Conservation (phyloP, 306 rosid species). For the Pyrus bretschneideri region DNA sequence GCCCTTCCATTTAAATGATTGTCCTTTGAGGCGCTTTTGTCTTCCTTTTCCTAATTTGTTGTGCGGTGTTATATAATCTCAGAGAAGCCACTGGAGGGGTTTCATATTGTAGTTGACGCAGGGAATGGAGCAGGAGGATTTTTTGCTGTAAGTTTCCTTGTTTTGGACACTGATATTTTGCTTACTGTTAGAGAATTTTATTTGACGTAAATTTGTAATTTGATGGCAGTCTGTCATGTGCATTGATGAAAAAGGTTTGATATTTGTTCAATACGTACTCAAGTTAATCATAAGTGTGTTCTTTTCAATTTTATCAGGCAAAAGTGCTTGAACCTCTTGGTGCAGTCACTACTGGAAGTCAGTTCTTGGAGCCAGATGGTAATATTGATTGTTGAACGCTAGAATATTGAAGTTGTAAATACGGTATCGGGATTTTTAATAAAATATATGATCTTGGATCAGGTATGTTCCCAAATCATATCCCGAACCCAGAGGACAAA, state of each 20-base stretch:
- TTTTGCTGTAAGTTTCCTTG: slow-evolving; percentile 54
- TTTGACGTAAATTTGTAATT: neutral
- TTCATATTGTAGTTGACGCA: slow-evolving; percentile 91
- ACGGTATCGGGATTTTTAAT: neutral
- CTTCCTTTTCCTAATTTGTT: neutral
- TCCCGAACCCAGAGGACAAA: slow-evolving; percentile 97
- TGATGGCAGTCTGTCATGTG: neutral
- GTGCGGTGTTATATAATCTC: slow-evolving; percentile 17
- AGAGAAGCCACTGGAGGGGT: slow-evolving; percentile 93
- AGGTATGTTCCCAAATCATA: slow-evolving; percentile 97
- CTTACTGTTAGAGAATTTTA: neutral
- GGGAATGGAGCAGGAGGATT: slow-evolving; percentile 98
- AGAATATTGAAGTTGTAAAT: slow-evolving; percentile 9
- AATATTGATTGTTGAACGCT: slow-evolving; percentile 20
- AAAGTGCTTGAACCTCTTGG: slow-evolving; percentile 96
- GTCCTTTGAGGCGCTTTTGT: neutral
- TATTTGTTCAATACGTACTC: slow-evolving; percentile 4
- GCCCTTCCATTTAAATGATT: neutral
- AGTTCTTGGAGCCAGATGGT: slow-evolving; percentile 99
- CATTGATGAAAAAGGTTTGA: slow-evolving; percentile 1
- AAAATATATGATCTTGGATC: slow-evolving; percentile 16
- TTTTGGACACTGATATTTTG: neutral
- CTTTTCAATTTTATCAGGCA: slow-evolving; percentile 41
- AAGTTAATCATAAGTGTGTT: neutral
- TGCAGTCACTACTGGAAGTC: slow-evolving; percentile 84